Conservation (phyloP, 305 asterid genomes). For the Withania somnifera region DNA sequence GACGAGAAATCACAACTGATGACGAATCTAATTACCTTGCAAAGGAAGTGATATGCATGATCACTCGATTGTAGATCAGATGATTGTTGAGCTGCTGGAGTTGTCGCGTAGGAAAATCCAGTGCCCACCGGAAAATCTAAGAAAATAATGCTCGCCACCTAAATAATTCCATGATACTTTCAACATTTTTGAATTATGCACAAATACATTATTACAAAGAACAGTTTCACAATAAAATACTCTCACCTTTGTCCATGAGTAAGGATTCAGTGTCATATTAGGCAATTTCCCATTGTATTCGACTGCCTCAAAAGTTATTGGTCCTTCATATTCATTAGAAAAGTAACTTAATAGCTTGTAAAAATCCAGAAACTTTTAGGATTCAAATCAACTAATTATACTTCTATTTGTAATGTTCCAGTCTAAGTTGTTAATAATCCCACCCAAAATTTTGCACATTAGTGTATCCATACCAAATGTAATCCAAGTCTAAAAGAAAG, state of each 20-base stretch:
- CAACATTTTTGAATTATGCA: not conserved
- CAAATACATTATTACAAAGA: not conserved
- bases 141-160: constrained; percentile 31
- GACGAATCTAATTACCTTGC: not conserved
- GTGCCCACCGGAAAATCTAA: constrained; percentile 32
- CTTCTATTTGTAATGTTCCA: not conserved
- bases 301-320: constrained; percentile 7
- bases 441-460: not conserved
- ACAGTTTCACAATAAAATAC: not conserved
- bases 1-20: not conserved
- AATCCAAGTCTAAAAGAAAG: no score
- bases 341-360: not conserved
- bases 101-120: constrained; percentile 35
- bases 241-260: constrained; percentile 13
- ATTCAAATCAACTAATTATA: not conserved
- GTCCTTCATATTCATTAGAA: not conserved
- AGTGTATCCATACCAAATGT: no score
- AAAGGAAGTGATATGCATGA: constrained; percentile 15
- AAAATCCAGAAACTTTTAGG: not conserved
- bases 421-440: not conserved
- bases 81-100: constrained; percentile 9
- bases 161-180: not conserved
- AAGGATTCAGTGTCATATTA: constrained; percentile 5
- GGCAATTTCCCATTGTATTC: not conserved
- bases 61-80: constrained; percentile 4